These are phyloP conservation scores for Kondoa malvinella DNA, from an alignment of 768 basidiomycete species.

Conservation along the genomic window DNA sequence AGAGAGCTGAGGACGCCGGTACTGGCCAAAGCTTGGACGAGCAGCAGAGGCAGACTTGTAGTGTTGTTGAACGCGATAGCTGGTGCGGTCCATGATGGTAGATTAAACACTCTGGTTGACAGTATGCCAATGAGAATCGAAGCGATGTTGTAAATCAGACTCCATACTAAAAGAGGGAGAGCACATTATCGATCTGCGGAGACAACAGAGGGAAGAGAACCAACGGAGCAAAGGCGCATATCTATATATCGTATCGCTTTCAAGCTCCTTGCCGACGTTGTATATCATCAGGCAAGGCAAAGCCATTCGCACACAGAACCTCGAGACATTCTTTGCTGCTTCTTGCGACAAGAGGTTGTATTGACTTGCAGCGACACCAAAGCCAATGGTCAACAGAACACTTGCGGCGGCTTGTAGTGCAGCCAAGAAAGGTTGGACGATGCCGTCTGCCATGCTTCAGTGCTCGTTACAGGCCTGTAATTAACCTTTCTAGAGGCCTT, in stretches of 20 bases:
- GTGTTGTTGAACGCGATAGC: neutral
- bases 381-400: neutral
- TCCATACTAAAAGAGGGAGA: neutral
- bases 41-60: neutral
- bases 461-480: no score
- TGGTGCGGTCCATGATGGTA: neutral
- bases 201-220: no score
- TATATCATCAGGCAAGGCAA: neutral
- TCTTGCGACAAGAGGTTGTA: neutral
- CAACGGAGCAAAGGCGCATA: no score
- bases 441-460: no score
- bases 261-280: neutral
- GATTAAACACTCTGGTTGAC: neutral
- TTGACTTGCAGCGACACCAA: neutral
- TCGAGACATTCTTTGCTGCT: neutral
- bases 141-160: neutral
- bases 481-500: no score
- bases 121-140: neutral
- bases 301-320: neutral
- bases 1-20: neutral
- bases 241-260: neutral
- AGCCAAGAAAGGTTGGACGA: no score
- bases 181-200: no score
- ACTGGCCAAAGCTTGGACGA: neutral
- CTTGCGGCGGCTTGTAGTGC: neutral